Evolutionary conservation across 495 filamentous ascomycete genomes (phyloP).

Genomic region (Astrocystis sublimbata): DNA sequence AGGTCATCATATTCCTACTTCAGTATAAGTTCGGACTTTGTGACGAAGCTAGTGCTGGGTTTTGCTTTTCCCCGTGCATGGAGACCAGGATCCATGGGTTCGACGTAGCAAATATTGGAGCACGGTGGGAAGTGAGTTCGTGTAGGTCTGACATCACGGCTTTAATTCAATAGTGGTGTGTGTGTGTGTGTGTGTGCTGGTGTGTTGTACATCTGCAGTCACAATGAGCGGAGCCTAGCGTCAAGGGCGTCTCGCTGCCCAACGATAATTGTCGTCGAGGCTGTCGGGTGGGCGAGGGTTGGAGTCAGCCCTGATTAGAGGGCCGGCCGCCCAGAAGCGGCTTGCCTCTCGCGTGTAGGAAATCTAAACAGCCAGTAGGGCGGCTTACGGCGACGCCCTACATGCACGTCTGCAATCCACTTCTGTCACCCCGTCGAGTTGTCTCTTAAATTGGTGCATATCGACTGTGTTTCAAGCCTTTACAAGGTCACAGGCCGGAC

Average conservation of each 20-base stretch:
- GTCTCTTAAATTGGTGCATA: background rate
- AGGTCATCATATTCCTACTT: conserved; percentile 8
- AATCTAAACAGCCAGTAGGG: conserved; percentile 30
- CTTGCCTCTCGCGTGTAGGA: conserved; percentile 28
- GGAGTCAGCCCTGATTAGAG: conserved; percentile 30
- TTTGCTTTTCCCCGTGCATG: conserved; percentile 12
- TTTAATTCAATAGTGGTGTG: conserved; percentile 3
- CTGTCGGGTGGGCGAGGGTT: conserved; percentile 30
- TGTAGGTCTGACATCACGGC: conserved; percentile 12
- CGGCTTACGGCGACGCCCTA: conserved; percentile 20
- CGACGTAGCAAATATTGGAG: conserved; percentile 13
- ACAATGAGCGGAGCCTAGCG: conserved; percentile 44
- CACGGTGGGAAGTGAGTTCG: conserved; percentile 12
- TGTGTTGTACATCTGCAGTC: conserved; percentile 51
- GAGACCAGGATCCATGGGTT: conserved; percentile 14
- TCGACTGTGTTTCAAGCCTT: background rate
- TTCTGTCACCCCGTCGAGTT: conserved; percentile 6
- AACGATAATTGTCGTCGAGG: conserved; percentile 40
- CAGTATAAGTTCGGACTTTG: conserved; percentile 9
- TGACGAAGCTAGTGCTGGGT: conserved; percentile 7
- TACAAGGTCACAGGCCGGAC: background rate
- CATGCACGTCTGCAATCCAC: conserved; percentile 15
- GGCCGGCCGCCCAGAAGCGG: conserved; percentile 26
- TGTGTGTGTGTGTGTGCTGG: conserved; percentile 34
- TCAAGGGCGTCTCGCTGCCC: conserved; percentile 51